Conservation (phyloP, 1,139 yeast species). For the Saccharomyces hybrid region DNA sequence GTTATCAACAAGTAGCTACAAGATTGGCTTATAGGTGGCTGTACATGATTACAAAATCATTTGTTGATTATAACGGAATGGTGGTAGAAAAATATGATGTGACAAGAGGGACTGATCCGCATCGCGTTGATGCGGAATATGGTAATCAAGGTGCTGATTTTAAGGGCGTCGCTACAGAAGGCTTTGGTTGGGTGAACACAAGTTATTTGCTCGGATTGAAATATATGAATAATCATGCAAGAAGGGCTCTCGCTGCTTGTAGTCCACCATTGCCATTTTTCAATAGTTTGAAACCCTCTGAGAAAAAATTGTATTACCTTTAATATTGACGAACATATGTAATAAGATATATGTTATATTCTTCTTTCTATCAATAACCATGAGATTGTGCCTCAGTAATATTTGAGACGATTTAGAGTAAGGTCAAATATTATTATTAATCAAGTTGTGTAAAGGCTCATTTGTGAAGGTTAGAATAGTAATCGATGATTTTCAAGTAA, state of each 20-base stretch:
- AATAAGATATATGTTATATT: too few relatives aligned
- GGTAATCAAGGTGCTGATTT: slow-evolving; percentile 94
- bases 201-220: slow-evolving; percentile 71
- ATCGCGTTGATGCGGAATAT: slow-evolving; percentile 89
- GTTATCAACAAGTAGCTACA: slow-evolving; percentile 56
- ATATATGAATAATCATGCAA: slow-evolving; percentile 58
- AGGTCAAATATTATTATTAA: too few relatives aligned
- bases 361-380: not conserved
- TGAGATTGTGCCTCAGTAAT: too few relatives aligned
- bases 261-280: slow-evolving; percentile 74
- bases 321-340: slow-evolving; percentile 4
- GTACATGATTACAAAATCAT: slow-evolving; percentile 80
- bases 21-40: slow-evolving; percentile 84
- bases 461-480: too few relatives aligned
- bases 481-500: too few relatives aligned
- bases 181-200: slow-evolving; percentile 96
- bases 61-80: slow-evolving; percentile 89
- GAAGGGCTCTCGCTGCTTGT: slow-evolving; percentile 72
- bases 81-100: slow-evolving; percentile 96
- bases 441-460: too few relatives aligned
- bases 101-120: slow-evolving; percentile 75
- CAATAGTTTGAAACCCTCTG: slow-evolving; percentile 40
- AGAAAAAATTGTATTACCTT: slow-evolving; percentile 37
- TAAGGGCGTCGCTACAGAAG: slow-evolving; percentile 92
- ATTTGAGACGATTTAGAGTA: not conserved